phyloP scores from a whole-genome alignment of 163 green algal genomes.

The Prototheca wickerhamii region DNA sequence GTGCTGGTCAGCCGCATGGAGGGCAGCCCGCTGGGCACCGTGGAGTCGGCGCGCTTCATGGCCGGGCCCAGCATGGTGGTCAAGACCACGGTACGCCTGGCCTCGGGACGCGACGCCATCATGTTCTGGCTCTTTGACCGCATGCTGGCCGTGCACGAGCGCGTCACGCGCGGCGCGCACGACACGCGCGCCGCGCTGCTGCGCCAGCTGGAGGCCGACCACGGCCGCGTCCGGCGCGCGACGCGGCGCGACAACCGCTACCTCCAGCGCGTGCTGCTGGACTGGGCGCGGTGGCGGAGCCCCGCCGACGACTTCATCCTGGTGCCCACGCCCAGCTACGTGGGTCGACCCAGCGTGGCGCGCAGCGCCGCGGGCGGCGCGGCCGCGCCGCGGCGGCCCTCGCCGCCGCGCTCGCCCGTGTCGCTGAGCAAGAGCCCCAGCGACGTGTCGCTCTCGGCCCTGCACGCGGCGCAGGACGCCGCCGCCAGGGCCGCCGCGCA shows the following conservation, averaged over 20 bases:
- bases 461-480: neutral
- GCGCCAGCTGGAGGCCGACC: conserved; percentile 17
- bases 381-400: neutral
- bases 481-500: neutral
- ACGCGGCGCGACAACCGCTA: conserved; percentile 22
- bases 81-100: conserved; percentile 2
- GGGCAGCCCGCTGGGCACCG: conserved; percentile 16
- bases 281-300: conserved; percentile 26
- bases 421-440: neutral
- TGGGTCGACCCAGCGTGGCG: neutral
- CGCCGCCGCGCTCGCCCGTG: neutral
- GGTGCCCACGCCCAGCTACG: conserved; percentile 3
- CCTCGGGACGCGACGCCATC: conserved; percentile 7
- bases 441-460: neutral
- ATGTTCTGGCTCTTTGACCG: conserved; percentile 31
- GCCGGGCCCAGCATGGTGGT: conserved; percentile 25
- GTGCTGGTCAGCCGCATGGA: conserved; percentile 21
- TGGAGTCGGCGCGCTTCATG: conserved; percentile 21
- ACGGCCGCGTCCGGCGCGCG: conserved; percentile 15
- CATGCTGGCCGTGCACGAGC: conserved; percentile 14
- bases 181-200: conserved; percentile 7
- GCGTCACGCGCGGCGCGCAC: neutral
- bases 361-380: neutral
- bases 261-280: conserved; percentile 24
- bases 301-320: conserved; percentile 31